Conservation (phyloP, 805 yeast genomes). For the Schizosaccharomyces osmophilus region DNA sequence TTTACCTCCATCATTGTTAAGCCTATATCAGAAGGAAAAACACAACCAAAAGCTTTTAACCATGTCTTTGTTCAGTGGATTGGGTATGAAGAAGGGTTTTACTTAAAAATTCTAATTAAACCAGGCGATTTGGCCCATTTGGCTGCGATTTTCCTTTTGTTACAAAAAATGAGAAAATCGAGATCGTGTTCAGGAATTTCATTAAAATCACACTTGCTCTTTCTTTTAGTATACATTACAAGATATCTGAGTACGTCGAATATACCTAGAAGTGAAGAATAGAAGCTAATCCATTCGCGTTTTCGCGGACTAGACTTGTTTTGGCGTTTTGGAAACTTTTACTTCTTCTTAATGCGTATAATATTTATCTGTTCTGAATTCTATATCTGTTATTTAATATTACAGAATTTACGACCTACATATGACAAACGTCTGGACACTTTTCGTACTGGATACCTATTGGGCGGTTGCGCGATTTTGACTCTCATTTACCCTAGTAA, state of each 20-base stretch:
- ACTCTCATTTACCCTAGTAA: slow-evolving; percentile 42
- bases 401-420: slow-evolving; percentile 29
- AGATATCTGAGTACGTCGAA: slow-evolving; percentile 39
- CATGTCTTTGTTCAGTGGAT: not conserved
- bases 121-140: slow-evolving; percentile 62
- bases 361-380: slow-evolving; percentile 53
- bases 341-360: slow-evolving; percentile 61
- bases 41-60: not conserved
- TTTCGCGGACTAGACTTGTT: slow-evolving; percentile 11
- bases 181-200: slow-evolving; percentile 64
- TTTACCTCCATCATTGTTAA: no score
- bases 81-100: not conserved
- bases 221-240: slow-evolving; percentile 44
- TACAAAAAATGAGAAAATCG: slow-evolving; percentile 41
- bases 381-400: slow-evolving; percentile 53
- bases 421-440: slow-evolving; percentile 42
- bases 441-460: slow-evolving; percentile 47
- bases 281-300: not conserved
- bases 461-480: slow-evolving; percentile 34
- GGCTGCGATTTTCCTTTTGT: slow-evolving; percentile 49
- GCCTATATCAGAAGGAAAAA: no score
- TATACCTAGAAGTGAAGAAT: not conserved
- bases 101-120: not conserved
- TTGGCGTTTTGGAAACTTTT: slow-evolving; percentile 27
- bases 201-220: slow-evolving; percentile 63